Percentiles rank a stretch among this genome's conserved stretches.
phyloP scores from a whole-genome alignment of 2,329 filamentous ascomycete species.

The Diaporthe sp. region DNA sequence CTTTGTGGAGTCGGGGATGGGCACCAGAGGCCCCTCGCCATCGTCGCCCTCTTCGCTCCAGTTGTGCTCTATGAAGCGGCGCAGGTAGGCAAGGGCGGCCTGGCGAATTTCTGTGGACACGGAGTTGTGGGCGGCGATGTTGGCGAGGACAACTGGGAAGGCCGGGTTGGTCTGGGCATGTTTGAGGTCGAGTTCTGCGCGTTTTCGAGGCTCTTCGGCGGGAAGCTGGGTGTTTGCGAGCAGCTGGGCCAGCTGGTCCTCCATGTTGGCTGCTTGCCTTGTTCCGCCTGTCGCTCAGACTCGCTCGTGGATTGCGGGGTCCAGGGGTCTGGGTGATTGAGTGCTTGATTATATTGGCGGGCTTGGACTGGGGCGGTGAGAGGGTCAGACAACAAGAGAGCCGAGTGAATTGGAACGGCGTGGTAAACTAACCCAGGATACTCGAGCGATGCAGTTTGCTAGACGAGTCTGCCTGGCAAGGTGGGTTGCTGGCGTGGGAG shows the following conservation, averaged over 20 bases:
- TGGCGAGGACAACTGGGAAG: conserved; percentile 84
- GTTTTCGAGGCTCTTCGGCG: conserved; percentile 82
- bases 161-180: conserved; percentile 77
- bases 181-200: conserved; percentile 87
- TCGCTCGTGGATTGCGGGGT: conserved; percentile 33
- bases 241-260: conserved; percentile 91
- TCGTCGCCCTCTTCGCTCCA: conserved; percentile 86
- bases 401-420: conserved; percentile 18
- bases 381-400: conserved; percentile 8
- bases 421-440: conserved; percentile 6
- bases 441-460: conserved; percentile 33
- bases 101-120: conserved; percentile 84
- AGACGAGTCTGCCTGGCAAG: conserved; percentile 8
- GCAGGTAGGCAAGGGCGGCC: conserved; percentile 83
- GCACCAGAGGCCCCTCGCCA: conserved; percentile 65
- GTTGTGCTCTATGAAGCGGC: conserved; percentile 85
- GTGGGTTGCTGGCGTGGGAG: conserved; percentile 31
- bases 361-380: conserved; percentile 25
- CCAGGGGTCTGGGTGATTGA: not conserved
- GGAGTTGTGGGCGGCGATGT: conserved; percentile 83
- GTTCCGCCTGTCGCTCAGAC: conserved; percentile 27
- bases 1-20: conserved; percentile 82
- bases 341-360: conserved; percentile 16
- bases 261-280: conserved; percentile 70
- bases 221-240: conserved; percentile 88